phyloP scores from a whole-genome alignment of 345 rosid genomes.

The Bruguiera gymnorhiza region DNA sequence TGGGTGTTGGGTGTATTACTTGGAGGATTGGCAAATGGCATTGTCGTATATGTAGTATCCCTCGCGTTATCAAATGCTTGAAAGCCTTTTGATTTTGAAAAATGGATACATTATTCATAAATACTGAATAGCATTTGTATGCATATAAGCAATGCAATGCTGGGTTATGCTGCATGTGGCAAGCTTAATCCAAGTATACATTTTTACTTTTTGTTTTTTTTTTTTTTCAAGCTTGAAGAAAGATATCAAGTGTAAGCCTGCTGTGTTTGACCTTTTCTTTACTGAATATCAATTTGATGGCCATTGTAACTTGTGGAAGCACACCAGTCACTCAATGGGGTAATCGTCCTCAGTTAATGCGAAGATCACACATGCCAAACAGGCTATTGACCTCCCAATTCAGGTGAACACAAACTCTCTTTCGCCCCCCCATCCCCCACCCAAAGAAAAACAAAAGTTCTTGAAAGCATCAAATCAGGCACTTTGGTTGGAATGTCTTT shows the following conservation, averaged over 20 bases:
- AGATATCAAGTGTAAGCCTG: slow-evolving; percentile 7
- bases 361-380: slow-evolving; percentile 38
- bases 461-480: background rate
- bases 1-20: no score
- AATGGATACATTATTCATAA: no score
- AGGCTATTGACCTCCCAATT: slow-evolving; percentile 36
- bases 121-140: no score
- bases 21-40: no score
- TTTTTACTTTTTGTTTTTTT: background rate
- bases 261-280: slow-evolving; percentile 4
- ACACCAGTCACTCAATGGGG: slow-evolving; percentile 80
- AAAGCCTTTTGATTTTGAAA: no score
- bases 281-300: slow-evolving; percentile 54
- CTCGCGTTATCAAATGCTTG: no score
- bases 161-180: no score
- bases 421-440: background rate
- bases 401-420: slow-evolving; percentile 27
- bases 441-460: background rate
- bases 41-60: no score
- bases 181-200: no score
- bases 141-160: no score
- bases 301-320: slow-evolving; percentile 74
- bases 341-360: slow-evolving; percentile 49
- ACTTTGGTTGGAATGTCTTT: background rate
- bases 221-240: slow-evolving; percentile 20